Conservation (phyloP, 768 basidiomycete genomes). For the Rickenella mellea region DNA sequence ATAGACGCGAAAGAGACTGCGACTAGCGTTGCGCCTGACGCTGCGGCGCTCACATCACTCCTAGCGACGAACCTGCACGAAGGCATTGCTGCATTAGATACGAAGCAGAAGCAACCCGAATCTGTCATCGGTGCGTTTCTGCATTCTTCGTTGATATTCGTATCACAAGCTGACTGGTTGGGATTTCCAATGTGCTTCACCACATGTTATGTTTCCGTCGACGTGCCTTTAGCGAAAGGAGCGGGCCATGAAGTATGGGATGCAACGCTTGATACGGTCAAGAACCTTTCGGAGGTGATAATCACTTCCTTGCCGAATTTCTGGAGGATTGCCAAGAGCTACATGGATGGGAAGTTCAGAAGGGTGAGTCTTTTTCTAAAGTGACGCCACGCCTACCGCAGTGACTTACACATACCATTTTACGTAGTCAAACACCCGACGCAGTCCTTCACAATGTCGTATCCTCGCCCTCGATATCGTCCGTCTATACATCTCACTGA, state of each 20-base stretch:
- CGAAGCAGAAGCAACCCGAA: slow-evolving; percentile 61
- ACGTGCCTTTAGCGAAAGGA: slow-evolving; percentile 59
- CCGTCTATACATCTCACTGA: slow-evolving; percentile 72
- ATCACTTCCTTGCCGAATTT: slow-evolving; percentile 82
- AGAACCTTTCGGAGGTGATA: slow-evolving; percentile 80
- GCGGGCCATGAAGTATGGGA: slow-evolving; percentile 77
- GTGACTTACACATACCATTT: slow-evolving; percentile 13
- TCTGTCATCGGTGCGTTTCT: slow-evolving; percentile 40
- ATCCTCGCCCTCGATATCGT: slow-evolving; percentile 85
- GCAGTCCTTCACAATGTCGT: slow-evolving; percentile 75
- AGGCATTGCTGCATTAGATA: slow-evolving; percentile 51
- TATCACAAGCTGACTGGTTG: slow-evolving; percentile 1
- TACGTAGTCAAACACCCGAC: slow-evolving; percentile 39
- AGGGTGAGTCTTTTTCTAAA: slow-evolving; percentile 41
- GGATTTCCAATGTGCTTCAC: too few relatives aligned
- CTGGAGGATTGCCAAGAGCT: slow-evolving; percentile 85
- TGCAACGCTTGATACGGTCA: slow-evolving; percentile 67
- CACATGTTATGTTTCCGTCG: too few relatives aligned
- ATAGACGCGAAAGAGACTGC: slow-evolving; percentile 40
- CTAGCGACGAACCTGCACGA: slow-evolving; percentile 50
- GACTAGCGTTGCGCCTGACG: slow-evolving; percentile 22
- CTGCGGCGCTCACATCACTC: slow-evolving; percentile 30
- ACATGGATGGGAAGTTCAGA: slow-evolving; percentile 89
- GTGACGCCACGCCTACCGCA: slow-evolving; percentile 11
- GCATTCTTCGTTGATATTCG: slow-evolving; percentile 1